Evolutionary conservation across 202 grass and related monocot species (phyloP).

Genomic region (Setaria viridis): DNA sequence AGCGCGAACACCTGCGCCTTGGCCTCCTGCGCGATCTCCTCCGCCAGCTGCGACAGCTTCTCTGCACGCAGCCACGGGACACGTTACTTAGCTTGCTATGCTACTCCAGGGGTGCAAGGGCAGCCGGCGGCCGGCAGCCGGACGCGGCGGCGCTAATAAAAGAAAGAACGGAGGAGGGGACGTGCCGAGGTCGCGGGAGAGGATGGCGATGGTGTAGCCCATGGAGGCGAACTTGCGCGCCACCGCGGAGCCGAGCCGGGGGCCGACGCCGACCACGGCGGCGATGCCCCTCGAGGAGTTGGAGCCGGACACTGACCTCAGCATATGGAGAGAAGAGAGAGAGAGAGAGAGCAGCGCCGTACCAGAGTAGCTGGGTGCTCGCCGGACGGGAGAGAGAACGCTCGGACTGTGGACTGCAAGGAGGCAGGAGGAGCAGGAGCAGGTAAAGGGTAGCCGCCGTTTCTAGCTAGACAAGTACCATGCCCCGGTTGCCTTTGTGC

Average conservation of each 20-base stretch:
- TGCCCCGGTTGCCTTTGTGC: too few relatives aligned
- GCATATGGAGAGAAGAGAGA: slow-evolving; percentile 8
- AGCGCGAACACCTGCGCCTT: slow-evolving; percentile 95
- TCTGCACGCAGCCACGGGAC: slow-evolving; percentile 39
- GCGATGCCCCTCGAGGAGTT: slow-evolving; percentile 80
- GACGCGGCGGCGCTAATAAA: neutral
- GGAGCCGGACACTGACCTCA: slow-evolving; percentile 73
- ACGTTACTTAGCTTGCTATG: too few relatives aligned
- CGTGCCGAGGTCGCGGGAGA: slow-evolving; percentile 79
- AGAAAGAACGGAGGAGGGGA: neutral
- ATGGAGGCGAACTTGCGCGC: slow-evolving; percentile 90
- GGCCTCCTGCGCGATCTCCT: slow-evolving; percentile 79
- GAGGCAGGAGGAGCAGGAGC: too few relatives aligned
- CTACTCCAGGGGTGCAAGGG: too few relatives aligned
- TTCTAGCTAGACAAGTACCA: too few relatives aligned
- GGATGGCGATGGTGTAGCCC: slow-evolving; percentile 95
- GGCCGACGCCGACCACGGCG: slow-evolving; percentile 90
- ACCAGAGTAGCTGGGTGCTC: too few relatives aligned
- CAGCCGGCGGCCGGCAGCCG: too few relatives aligned
- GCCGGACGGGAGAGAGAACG: too few relatives aligned
- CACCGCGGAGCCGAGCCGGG: slow-evolving; percentile 74
- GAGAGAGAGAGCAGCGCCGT: neutral
- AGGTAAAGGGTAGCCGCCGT: too few relatives aligned
- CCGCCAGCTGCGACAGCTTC: slow-evolving; percentile 84
- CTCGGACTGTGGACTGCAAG: too few relatives aligned